Evolutionary conservation across 768 basidiomycete species (phyloP), one percentile per base, ranked within the genome.

Genomic region (Calocybe gangraenosa): DNA sequence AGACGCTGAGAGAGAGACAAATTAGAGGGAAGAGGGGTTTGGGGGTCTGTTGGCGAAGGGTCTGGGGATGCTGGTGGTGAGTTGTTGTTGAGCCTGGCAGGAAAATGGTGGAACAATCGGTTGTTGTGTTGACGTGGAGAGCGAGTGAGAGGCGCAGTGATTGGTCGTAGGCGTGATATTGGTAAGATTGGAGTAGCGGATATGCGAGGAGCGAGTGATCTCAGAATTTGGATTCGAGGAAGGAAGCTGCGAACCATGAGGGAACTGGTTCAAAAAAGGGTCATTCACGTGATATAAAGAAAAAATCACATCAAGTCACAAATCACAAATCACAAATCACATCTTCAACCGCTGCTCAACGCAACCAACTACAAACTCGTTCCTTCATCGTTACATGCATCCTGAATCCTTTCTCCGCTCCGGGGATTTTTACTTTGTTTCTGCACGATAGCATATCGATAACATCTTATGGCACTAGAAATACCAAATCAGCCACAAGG

Each of bases 1-100:
- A 93, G 70, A 15, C 82, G 78, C 61, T 86, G 78, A 1, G 85
- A 79, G 45, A 91, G 69, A 0, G 82, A 65, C 2, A 76, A 68
- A 51, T 78, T 61, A 19, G 78, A 69, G 7, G 77, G 77, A 1
- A 74, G 62, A n/a, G 63, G 54, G 19, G 62, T 8, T 35, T 19
- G 9, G 35, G 51, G 32, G 36, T 48, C 23, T 35, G 58, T 54
- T 28, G 62, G 59, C 45, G 67, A 56, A n/a, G 62, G 60, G 20
- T 55, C 55, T 30, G 60, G 51, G 39, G 62, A 60, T 34, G 69
- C 58, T 25, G 66, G 68, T 34, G 69, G 59, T 23, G 66, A 68
- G 34, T 68, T 58, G n/a, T 70, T 58, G 52, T 44, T 35, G 21
- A 78, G 68, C 32, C 76, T 75, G 6, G 75, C 61, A 23, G 75